Percentiles rank a stretch among this genome's conserved stretches.
phyloP scores from a whole-genome alignment of 1,284 basidiomycete genomes.

The Apiotrichum sp. region DNA sequence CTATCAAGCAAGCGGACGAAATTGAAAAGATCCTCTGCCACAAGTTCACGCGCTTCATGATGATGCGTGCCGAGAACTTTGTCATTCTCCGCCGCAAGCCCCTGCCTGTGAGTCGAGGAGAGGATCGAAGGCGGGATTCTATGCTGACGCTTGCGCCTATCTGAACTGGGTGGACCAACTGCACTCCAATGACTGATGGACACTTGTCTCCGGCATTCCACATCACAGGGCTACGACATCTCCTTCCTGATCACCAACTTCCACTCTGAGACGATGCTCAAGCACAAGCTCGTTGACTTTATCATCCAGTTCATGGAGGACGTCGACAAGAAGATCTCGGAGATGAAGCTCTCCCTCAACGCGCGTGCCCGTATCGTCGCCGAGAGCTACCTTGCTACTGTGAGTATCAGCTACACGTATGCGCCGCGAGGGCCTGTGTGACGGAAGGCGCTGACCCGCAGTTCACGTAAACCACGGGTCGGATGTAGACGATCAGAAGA shows the following conservation, averaged over 20 bases:
- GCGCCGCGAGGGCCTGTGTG: too few relatives aligned
- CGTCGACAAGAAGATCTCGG: slow-evolving; percentile 60
- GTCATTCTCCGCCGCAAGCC: slow-evolving; percentile 92
- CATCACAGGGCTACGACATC: slow-evolving; percentile 83
- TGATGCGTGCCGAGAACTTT: slow-evolving; percentile 96
- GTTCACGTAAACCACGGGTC: slow-evolving; percentile 10
- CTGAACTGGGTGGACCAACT: too few relatives aligned
- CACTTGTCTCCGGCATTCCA: background rate
- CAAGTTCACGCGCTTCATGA: slow-evolving; percentile 99
- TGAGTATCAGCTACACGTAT: slow-evolving; percentile 20
- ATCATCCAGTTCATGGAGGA: slow-evolving; percentile 99
- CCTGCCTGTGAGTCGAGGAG: slow-evolving; percentile 59
- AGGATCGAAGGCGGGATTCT: too few relatives aligned
- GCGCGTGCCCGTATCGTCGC: slow-evolving; percentile 95
- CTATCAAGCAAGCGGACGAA: slow-evolving; percentile 99
- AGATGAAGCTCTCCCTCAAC: slow-evolving; percentile 69
- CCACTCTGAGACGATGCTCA: slow-evolving; percentile 95
- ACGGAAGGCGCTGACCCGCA: slow-evolving; percentile 1
- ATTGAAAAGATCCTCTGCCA: slow-evolving; percentile 95
- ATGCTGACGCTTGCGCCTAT: background rate
- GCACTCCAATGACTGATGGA: too few relatives aligned
- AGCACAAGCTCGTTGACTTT: slow-evolving; percentile 99
- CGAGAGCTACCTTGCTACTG: slow-evolving; percentile 54
- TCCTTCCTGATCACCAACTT: slow-evolving; percentile 97
- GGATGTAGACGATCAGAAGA: slow-evolving; percentile 15